Percentiles rank a stretch among this genome's conserved stretches.
These are phyloP conservation scores for Orbilia blumenaviensis DNA, from an alignment of 2,329 filamentous ascomycete genomes.

Conservation along the genomic window DNA sequence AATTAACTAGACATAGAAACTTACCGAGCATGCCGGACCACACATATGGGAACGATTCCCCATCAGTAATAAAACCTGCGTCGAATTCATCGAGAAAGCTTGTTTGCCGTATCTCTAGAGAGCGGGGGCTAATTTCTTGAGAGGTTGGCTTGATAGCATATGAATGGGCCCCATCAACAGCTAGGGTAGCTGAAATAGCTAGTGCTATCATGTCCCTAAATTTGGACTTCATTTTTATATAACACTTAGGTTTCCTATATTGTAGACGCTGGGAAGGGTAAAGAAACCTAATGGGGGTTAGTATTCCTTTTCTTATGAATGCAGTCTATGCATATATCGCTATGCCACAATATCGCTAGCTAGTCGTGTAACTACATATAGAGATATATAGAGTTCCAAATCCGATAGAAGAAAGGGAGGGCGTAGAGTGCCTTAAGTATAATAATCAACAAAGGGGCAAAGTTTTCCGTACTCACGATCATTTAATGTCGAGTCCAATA, in stretches of 20 bases:
- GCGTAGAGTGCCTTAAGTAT: no score
- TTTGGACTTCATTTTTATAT: neutral
- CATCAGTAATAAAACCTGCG: neutral
- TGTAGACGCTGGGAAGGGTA: neutral
- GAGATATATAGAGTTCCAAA: no score
- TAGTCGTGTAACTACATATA: no score
- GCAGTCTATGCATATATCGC: no score
- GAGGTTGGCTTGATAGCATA: neutral
- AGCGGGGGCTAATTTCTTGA: neutral
- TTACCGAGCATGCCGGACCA: constrained; percentile 35
- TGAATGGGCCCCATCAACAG: neutral
- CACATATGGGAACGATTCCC: neutral
- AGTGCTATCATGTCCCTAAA: neutral
- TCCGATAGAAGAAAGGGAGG: no score
- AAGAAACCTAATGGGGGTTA: no score
- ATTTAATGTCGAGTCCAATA: no score
- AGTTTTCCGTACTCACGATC: no score
- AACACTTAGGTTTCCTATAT: neutral
- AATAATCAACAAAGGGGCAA: no score
- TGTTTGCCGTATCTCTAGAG: neutral
- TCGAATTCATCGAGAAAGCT: neutral
- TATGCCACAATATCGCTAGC: no score
- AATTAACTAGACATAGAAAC: no score
- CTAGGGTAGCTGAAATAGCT: neutral
- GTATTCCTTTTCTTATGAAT: no score